Conservation (phyloP, 2,329 filamentous ascomycete species). For the Myrmaecium sp. region DNA sequence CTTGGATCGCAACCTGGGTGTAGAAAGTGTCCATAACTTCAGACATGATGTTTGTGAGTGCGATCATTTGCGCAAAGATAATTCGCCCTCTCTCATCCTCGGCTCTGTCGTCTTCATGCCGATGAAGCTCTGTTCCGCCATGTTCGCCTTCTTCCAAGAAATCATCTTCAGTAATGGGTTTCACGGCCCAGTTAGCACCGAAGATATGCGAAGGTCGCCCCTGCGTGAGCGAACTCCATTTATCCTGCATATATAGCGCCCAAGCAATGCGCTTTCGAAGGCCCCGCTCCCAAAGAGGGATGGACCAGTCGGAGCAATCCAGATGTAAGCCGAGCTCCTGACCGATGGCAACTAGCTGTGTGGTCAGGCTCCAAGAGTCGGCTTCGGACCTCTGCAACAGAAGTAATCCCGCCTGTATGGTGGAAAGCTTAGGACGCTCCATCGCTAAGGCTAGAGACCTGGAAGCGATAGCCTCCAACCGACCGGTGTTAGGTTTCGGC, state of each 20-base stretch:
- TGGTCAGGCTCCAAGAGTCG: slow-evolving; percentile 70
- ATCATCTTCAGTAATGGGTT: slow-evolving; percentile 45
- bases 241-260: slow-evolving; percentile 90
- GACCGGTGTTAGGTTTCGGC: slow-evolving; percentile 53
- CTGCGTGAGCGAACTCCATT: slow-evolving; percentile 74
- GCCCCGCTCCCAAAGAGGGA: slow-evolving; percentile 74
- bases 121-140: slow-evolving; percentile 16
- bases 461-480: slow-evolving; percentile 57
- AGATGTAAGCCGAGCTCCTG: slow-evolving; percentile 82
- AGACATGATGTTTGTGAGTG: slow-evolving; percentile 56
- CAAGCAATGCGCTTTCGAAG: slow-evolving; percentile 73
- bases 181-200: slow-evolving; percentile 60
- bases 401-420: slow-evolving; percentile 59
- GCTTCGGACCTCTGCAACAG: slow-evolving; percentile 60
- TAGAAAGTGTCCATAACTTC: slow-evolving; percentile 76
- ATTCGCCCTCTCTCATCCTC: slow-evolving; percentile 52
- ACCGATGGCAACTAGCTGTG: slow-evolving; percentile 69
- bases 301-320: slow-evolving; percentile 74
- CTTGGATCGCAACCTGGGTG: slow-evolving; percentile 57
- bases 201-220: slow-evolving; percentile 68
- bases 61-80: slow-evolving; percentile 59
- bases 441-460: slow-evolving; percentile 60
- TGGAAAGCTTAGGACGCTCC: slow-evolving; percentile 66
- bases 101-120: slow-evolving; percentile 37
- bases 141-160: slow-evolving; percentile 54